A percentile compares a stretch with the other conserved stretches of the same genome.
Conservation (phyloP, 2,329 filamentous ascomycete genomes). For the Cryphonectria carpinicola region DNA sequence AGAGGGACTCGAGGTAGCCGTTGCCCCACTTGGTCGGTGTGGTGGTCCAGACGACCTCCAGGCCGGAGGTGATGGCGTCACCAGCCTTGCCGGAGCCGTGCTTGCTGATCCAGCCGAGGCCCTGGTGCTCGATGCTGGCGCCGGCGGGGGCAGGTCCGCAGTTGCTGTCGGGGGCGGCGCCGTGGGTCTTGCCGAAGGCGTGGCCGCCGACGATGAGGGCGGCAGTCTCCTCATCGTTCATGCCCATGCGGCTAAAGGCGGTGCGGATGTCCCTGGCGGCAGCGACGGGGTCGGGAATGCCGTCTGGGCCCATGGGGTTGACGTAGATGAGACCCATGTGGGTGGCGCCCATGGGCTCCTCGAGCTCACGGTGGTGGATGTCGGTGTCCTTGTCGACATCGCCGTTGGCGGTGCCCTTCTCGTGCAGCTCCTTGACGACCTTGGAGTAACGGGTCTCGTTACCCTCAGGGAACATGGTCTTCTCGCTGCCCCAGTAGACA, state of each 20-base stretch:
- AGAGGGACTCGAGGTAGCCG: constrained; percentile 71
- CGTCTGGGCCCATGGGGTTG: constrained; percentile 79
- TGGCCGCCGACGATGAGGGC: constrained; percentile 80
- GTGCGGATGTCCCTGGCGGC: constrained; percentile 73
- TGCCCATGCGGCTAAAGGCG: constrained; percentile 79
- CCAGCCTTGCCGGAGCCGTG: constrained; percentile 63
- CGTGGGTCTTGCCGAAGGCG: constrained; percentile 75
- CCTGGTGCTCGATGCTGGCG: constrained; percentile 64
- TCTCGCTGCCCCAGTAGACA: constrained; percentile 75
- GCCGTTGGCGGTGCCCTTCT: constrained; percentile 38
- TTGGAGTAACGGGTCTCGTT: constrained; percentile 72
- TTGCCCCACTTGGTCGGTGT: constrained; percentile 76
- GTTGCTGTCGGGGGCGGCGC: constrained; percentile 61
- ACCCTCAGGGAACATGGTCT: constrained; percentile 65
- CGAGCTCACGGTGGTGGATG: constrained; percentile 62
- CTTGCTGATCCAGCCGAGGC: constrained; percentile 70
- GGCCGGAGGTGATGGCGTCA: constrained; percentile 71
- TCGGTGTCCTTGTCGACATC: constrained; percentile 47
- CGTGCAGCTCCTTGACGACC: constrained; percentile 50
- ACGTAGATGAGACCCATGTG: constrained; percentile 84
- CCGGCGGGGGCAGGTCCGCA: constrained; percentile 67
- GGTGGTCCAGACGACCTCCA: constrained; percentile 77
- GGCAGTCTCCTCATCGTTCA: constrained; percentile 82
- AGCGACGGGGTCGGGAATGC: constrained; percentile 69
- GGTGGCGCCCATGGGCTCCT: constrained; percentile 68